phyloP scores from a whole-genome alignment of 2,329 filamentous ascomycete genomes.

The Trichoderma sp. region DNA sequence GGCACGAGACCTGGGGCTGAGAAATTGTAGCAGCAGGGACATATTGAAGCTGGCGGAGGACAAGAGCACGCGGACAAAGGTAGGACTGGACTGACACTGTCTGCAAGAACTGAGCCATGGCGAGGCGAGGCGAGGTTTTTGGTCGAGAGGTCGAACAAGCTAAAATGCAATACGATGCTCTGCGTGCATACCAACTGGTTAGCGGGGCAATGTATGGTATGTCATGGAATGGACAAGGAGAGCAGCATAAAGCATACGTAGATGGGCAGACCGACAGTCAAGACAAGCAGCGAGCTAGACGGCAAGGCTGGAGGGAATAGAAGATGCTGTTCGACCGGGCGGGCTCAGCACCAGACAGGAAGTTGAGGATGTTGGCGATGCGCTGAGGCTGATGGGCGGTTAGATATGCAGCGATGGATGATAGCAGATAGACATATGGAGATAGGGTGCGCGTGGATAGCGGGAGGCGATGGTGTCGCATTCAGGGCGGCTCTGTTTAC shows the following conservation, averaged over 20 bases:
- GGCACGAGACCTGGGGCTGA: constrained; percentile 38
- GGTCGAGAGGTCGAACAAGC: constrained; percentile 5
- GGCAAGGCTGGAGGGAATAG: not conserved
- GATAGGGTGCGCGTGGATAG: not conserved
- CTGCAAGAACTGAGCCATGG: constrained; percentile 47
- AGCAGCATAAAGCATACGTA: not conserved
- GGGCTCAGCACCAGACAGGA: not conserved
- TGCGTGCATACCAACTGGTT: constrained; percentile 25
- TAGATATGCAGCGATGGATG: not conserved
- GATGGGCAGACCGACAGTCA: not conserved
- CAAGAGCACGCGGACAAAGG: constrained; percentile 17
- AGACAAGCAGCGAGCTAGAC: not conserved
- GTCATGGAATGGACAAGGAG: not conserved
- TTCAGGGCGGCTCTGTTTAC: constrained; percentile 33
- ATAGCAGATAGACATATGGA: not conserved
- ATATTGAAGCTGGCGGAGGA: constrained; percentile 28
- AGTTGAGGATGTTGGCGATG: constrained; percentile 9
- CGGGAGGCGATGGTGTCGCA: constrained; percentile 22
- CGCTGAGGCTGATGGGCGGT: not conserved
- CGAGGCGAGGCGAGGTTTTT: constrained; percentile 14
- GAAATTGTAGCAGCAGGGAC: constrained; percentile 37
- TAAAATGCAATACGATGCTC: constrained; percentile 6
- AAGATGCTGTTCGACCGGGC: not conserved
- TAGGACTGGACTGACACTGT: constrained; percentile 46
- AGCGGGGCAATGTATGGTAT: constrained; percentile 25